A percentile compares a stretch with the other conserved stretches of the same genome.
These are phyloP conservation scores for Chlorella sp. DNA, from an alignment of 139 green algal genomes.

Conservation along the genomic window DNA sequence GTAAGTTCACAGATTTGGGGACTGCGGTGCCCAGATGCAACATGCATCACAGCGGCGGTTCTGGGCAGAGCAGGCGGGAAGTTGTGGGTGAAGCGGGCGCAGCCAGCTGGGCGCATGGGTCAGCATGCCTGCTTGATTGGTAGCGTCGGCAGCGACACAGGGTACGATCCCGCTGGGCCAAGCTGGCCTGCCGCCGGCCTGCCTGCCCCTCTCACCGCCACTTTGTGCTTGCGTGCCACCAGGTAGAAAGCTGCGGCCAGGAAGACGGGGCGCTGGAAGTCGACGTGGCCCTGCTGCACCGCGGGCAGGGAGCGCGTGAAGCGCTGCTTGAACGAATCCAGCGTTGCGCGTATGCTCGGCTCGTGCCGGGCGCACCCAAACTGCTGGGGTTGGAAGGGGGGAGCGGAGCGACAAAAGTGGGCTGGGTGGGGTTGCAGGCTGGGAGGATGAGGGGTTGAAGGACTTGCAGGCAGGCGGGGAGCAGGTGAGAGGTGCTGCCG, in stretches of 20 bases:
- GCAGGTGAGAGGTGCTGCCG: neutral
- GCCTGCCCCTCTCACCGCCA: neutral
- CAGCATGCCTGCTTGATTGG: too few species aligned
- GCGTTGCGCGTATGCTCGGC: neutral
- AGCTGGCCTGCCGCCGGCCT: neutral
- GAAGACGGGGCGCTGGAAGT: slow-evolving; percentile 31
- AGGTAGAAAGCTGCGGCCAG: slow-evolving; percentile 39
- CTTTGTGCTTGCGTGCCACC: slow-evolving; percentile 41
- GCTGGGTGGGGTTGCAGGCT: neutral
- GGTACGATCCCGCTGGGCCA: too few species aligned
- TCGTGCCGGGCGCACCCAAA: slow-evolving; percentile 44
- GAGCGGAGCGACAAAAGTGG: neutral
- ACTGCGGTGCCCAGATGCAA: too few species aligned
- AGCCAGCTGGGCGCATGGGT: neutral
- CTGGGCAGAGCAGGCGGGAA: neutral
- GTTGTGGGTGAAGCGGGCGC: neutral
- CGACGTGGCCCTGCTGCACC: slow-evolving; percentile 6
- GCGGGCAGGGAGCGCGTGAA: neutral
- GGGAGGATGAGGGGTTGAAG: neutral
- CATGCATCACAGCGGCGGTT: neutral
- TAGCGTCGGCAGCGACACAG: too few species aligned
- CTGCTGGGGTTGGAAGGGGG: neutral
- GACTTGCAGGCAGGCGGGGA: neutral
- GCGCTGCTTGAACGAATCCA: slow-evolving; percentile 41
- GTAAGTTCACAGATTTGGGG: too few species aligned